These are phyloP conservation scores for Neofusicoccum cordaticola DNA, from an alignment of 2,329 filamentous ascomycete genomes.

Conservation along the genomic window DNA sequence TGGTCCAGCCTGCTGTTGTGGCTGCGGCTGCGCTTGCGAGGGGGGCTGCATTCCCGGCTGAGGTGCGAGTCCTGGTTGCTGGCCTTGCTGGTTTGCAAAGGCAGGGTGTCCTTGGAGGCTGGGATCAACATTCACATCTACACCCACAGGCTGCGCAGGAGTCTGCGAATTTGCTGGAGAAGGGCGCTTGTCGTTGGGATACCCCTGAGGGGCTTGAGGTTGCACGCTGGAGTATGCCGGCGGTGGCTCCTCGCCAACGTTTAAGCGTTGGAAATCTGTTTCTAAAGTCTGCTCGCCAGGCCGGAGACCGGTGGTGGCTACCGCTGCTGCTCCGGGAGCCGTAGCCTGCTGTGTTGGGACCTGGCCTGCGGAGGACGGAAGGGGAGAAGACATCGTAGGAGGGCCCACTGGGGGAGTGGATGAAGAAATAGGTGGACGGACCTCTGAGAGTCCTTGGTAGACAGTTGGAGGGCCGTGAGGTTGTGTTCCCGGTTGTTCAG, in stretches of 20 bases:
- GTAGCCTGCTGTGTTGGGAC: slow-evolving; percentile 39
- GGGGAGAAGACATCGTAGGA: slow-evolving; percentile 24
- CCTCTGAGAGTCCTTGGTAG: slow-evolving; percentile 80
- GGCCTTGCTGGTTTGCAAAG: slow-evolving; percentile 70
- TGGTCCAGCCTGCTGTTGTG: slow-evolving; percentile 45
- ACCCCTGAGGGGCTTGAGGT: slow-evolving; percentile 50
- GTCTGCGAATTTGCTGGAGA: slow-evolving; percentile 37
- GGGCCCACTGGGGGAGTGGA: background rate
- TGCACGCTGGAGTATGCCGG: slow-evolving; percentile 88
- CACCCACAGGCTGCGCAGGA: slow-evolving; percentile 27
- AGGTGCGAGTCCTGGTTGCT: slow-evolving; percentile 28
- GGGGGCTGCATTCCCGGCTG: slow-evolving; percentile 47
- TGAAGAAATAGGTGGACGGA: slow-evolving; percentile 40
- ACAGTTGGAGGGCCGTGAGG: slow-evolving; percentile 87
- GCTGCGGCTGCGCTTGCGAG: slow-evolving; percentile 35
- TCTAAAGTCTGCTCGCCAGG: slow-evolving; percentile 65
- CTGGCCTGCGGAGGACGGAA: slow-evolving; percentile 32
- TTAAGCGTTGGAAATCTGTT: slow-evolving; percentile 80
- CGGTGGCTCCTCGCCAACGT: slow-evolving; percentile 77
- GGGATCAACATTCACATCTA: slow-evolving; percentile 35
- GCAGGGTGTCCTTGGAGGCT: slow-evolving; percentile 70
- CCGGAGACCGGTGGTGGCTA: background rate
- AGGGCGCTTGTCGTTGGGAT: slow-evolving; percentile 75
- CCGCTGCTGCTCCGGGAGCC: slow-evolving; percentile 25
- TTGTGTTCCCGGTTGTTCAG: slow-evolving; percentile 79